Conservation (phyloP, 2,329 filamentous ascomycete species). For the Exophiala sideris region DNA sequence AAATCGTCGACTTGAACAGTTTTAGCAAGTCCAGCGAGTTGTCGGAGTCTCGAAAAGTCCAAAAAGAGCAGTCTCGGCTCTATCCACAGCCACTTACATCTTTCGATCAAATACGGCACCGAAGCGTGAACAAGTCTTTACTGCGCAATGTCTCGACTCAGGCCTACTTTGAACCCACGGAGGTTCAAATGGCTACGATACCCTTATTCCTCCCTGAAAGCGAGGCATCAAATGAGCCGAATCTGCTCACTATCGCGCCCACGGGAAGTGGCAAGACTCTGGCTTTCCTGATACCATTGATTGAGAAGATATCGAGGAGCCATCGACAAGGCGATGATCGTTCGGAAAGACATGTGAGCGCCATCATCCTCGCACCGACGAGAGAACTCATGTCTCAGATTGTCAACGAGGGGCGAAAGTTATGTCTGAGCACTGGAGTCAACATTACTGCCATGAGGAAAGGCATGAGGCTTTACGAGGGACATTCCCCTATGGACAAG, state of each 20-base stretch:
- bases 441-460: slow-evolving; percentile 81
- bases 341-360: slow-evolving; percentile 59
- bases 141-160: slow-evolving; percentile 78
- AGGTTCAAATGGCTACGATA: slow-evolving; percentile 84
- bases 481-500: slow-evolving; percentile 35
- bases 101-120: slow-evolving; percentile 71
- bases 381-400: slow-evolving; percentile 80
- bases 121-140: slow-evolving; percentile 70
- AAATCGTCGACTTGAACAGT: slow-evolving; percentile 69
- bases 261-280: slow-evolving; percentile 97
- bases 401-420: slow-evolving; percentile 75
- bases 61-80: slow-evolving; percentile 54
- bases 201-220: slow-evolving; percentile 64
- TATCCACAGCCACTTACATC: slow-evolving; percentile 76
- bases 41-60: slow-evolving; percentile 43
- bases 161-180: slow-evolving; percentile 82
- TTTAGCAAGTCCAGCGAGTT: slow-evolving; percentile 30
- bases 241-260: slow-evolving; percentile 85
- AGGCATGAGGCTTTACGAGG: slow-evolving; percentile 62
- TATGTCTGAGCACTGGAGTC: slow-evolving; percentile 72
- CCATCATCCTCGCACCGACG: slow-evolving; percentile 73
- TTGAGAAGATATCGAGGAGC: slow-evolving; percentile 67
- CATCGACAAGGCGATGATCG: slow-evolving; percentile 41
- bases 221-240: slow-evolving; percentile 48
- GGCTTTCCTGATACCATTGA: slow-evolving; percentile 82